Conservation (phyloP, 805 yeast genomes). For the Ogataea methylovora region DNA sequence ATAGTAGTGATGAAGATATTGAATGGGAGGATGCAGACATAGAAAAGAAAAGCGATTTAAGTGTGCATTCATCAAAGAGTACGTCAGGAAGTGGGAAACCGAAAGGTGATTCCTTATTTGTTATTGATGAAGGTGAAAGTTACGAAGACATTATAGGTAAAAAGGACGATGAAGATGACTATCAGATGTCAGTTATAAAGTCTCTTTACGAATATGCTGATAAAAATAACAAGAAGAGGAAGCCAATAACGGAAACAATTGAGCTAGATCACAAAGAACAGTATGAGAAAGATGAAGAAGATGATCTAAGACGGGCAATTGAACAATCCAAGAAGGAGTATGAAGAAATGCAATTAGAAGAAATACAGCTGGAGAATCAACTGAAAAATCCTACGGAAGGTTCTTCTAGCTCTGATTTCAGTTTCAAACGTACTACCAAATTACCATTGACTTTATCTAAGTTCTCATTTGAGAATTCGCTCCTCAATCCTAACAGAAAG, state of each 20-base stretch:
- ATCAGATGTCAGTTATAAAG: slow-evolving; percentile 19
- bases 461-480: slow-evolving; percentile 12
- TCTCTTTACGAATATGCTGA: slow-evolving; percentile 25
- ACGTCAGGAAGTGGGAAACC: background rate
- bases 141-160: background rate
- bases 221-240: slow-evolving; percentile 8
- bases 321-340: slow-evolving; percentile 39
- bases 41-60: slow-evolving; percentile 20
- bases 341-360: slow-evolving; percentile 19
- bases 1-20: slow-evolving; percentile 16
- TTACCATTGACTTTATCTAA: slow-evolving; percentile 16
- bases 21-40: slow-evolving; percentile 72
- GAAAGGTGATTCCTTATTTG: slow-evolving; percentile 10
- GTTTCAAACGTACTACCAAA: slow-evolving; percentile 7
- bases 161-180: slow-evolving; percentile 5
- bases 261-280: slow-evolving; percentile 7
- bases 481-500: too few species aligned
- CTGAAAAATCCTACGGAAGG: too few species aligned
- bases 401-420: slow-evolving; percentile 2
- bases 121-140: slow-evolving; percentile 4
- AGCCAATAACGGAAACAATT: slow-evolving; percentile 1
- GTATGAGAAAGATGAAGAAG: slow-evolving; percentile 14
- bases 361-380: too few species aligned
- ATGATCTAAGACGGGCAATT: slow-evolving; percentile 36
- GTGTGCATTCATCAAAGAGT: too few species aligned